Base-by-base conservation (phyloP, 129 eudicot species). In the Logfia minima region DNA sequence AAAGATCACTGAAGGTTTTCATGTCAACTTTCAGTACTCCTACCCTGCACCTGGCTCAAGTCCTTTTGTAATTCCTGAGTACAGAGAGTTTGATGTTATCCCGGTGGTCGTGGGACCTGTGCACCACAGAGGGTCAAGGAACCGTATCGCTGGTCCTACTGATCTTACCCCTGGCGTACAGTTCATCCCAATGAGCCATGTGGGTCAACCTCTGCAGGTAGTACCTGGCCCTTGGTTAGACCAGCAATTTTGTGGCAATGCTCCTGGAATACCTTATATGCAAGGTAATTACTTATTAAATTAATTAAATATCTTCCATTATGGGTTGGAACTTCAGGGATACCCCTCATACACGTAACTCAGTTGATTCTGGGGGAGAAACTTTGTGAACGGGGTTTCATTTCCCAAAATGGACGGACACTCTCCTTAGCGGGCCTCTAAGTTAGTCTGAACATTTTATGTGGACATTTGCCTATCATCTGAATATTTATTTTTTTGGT, bases 171-270 rank as follows among this genome's bases (percentile, higher is more conserved):
- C 74, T 51, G 43, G 80, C 39, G 65, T 77, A 24, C 85, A 84
- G 76, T 63, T 85, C 78, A 48, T 82, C 41, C 98, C 81, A 76
- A 88, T 86, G 72, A 63, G 66, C 72, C 83, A 71, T 45, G 58
- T 70, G 26, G 86, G 80, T 37, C 96, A 81, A 71, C 87, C 89
- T 19, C 60, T 83, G 79, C 96, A 85, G 45, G 71, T 83, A 9
- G 79, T 91, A 8, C 84, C 83, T 9, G 37, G 77, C 76, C 90
- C 92, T 61, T 93, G 97, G 98, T 72, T 85, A 83, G 90, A 89
- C 32, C 85, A 83, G 37, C 96, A 82, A 39, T 80, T 80, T 80
- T 75, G 70, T 8, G 17, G 56, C 58, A 75, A 43, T 68, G 75
- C 87, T 24, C 86, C 89, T 10, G 77, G 78, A 75, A 59, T 89